Percentiles rank a stretch among this genome's conserved stretches.
phyloP scores from a whole-genome alignment of 306 rosid species.

The Leucaena leucocephala region DNA sequence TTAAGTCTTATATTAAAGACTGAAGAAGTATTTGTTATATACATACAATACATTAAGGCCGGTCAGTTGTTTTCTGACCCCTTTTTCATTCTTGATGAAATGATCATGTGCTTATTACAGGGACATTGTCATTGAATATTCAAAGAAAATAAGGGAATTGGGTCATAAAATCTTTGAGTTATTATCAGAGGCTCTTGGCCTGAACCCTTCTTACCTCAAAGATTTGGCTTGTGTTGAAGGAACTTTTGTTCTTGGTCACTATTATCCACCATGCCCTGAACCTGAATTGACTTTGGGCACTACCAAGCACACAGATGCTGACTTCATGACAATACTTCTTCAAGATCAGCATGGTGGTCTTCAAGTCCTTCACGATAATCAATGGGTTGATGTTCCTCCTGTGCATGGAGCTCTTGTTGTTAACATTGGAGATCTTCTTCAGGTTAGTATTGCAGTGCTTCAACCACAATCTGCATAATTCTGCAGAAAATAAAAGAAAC shows the following conservation, averaged over 20 bases:
- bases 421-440: constrained; percentile 54
- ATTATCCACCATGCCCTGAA: constrained; percentile 53
- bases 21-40: no score
- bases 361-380: constrained; percentile 43
- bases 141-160: constrained; percentile 37
- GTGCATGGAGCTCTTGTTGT: constrained; percentile 49
- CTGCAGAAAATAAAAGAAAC: no score
- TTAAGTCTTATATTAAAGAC: no score
- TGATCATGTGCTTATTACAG: constrained; percentile 19
- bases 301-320: constrained; percentile 44
- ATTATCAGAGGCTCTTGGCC: constrained; percentile 54
- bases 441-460: constrained; percentile 26
- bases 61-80: no score
- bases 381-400: constrained; percentile 48
- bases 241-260: constrained; percentile 40
- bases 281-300: constrained; percentile 53
- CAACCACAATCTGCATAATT: neutral
- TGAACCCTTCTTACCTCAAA: constrained; percentile 40
- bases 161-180: constrained; percentile 47
- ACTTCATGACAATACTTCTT: constrained; percentile 51
- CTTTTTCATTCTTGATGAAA: no score
- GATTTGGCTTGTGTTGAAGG: constrained; percentile 45
- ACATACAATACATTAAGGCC: no score
- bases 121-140: constrained; percentile 43
- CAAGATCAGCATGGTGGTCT: constrained; percentile 58